phyloP scores from a whole-genome alignment of 176 grass and related monocot species.

The Triticum turgidum region DNA sequence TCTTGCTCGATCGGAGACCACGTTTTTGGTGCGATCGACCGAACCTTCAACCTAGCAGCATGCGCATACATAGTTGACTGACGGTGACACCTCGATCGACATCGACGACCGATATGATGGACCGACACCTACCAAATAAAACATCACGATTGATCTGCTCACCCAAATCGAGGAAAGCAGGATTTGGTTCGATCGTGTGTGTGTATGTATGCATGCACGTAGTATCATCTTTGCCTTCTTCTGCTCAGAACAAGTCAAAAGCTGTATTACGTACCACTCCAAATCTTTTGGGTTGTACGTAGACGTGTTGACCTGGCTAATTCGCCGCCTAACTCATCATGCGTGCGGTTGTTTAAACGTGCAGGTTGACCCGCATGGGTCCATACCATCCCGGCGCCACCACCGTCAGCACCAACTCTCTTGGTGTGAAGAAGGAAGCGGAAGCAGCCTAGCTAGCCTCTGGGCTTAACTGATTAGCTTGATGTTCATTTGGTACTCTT shows the following conservation, averaged over 20 bases:
- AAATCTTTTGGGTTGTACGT: neutral
- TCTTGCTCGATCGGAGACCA: neutral
- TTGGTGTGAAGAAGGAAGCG: conserved; percentile 34
- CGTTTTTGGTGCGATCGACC: conserved; percentile 27
- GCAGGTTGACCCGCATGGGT: conserved; percentile 48
- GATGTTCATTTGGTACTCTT: conserved; percentile 17
- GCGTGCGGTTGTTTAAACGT: conserved; percentile 20
- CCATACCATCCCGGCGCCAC: conserved; percentile 35
- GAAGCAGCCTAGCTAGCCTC: neutral
- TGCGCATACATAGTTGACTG: neutral
- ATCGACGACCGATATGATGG: neutral
- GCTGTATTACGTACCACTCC: neutral
- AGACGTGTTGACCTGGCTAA: neutral
- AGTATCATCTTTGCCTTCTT: neutral
- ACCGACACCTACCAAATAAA: conserved; percentile 15
- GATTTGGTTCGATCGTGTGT: neutral
- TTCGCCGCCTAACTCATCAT: neutral
- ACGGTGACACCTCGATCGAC: neutral
- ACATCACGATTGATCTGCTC: neutral
- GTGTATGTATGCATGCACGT: neutral
- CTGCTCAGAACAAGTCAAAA: neutral
- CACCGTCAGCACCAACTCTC: neutral
- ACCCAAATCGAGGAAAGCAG: neutral
- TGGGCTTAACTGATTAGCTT: neutral
- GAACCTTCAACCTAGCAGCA: neutral